Conservation (phyloP, 768 basidiomycete species). For the Rhodotorula babjevae region DNA sequence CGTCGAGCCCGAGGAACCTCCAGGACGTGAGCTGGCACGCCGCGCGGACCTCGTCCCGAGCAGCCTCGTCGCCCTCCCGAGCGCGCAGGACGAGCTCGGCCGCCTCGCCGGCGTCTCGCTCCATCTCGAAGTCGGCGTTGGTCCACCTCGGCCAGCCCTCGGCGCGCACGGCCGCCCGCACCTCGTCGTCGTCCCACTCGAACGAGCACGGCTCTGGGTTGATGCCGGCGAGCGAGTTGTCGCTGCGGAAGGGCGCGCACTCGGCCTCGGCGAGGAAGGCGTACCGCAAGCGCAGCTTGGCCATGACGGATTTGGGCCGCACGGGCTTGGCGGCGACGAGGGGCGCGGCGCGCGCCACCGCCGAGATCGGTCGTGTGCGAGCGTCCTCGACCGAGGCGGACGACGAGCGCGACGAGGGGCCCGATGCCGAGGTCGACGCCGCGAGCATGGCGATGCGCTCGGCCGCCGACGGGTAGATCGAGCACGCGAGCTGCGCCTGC, state of each 20-base stretch:
- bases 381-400: background rate
- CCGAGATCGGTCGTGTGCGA: background rate
- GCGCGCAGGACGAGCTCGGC: background rate
- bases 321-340: background rate
- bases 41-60: background rate
- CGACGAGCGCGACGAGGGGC: background rate
- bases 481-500: background rate
- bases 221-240: background rate
- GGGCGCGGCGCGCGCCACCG: background rate
- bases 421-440: background rate
- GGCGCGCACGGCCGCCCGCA: background rate
- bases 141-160: background rate
- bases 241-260: background rate
- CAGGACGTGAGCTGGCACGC: background rate
- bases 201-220: background rate
- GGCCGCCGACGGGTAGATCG: background rate
- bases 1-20: background rate
- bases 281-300: background rate
- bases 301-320: background rate
- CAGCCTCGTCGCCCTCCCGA: background rate
- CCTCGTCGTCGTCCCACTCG: constrained; percentile 6
- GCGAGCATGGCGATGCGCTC: background rate
- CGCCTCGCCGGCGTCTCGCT: background rate
- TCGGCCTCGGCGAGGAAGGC: background rate
- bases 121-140: background rate